Base-by-base conservation (phyloP, 2,329 filamentous ascomycete genomes). In the Fusarium sterilihyphosum region DNA sequence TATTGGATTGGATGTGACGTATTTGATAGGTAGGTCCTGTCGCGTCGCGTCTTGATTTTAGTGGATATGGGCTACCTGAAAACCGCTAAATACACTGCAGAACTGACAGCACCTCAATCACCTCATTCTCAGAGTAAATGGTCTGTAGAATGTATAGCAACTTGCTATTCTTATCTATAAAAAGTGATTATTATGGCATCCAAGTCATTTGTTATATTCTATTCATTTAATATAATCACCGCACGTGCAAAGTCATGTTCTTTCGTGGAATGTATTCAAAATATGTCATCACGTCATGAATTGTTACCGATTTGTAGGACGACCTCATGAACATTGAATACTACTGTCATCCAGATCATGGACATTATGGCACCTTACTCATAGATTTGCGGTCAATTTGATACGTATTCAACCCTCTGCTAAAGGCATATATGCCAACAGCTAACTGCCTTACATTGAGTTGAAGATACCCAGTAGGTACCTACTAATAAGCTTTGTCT, bases 1-100 rank as follows among this genome's bases (percentile, higher is more conserved):
- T n/a, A n/a, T n/a, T 52, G 49, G n/a, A 35, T 24, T 35, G 31
- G 17, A 41, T 57, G 46, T 73, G 71, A 73, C 70, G 71, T 71
- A 66, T 74, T 56, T 22, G 41, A 41, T n/a, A 63, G 50, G 47
- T 52, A 59, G 41, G 53, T 49, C 49, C 58, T 53, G 40, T 53
- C 58, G 62, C 61, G 44, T 60, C 71, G 71, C 71, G 58, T 64
- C 43, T 43, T 44, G 50, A 47, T 58, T 74, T 57, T 37, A 69
- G 56, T 62, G 47, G 57, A 54, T 13, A 49, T 40, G 29, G 22
- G 35, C 33, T 26, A 26, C 37, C 29, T 24, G 29, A 11, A 46
- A 43, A 17, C 53, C 57, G 24, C 47, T 63, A 33, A 53, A 57
- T 8, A n/a, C 38, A 22, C 38, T 69, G 11, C 26, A 50, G 33